Conservation (phyloP, 2,329 filamentous ascomycete genomes). For the Fusarium falciforme region DNA sequence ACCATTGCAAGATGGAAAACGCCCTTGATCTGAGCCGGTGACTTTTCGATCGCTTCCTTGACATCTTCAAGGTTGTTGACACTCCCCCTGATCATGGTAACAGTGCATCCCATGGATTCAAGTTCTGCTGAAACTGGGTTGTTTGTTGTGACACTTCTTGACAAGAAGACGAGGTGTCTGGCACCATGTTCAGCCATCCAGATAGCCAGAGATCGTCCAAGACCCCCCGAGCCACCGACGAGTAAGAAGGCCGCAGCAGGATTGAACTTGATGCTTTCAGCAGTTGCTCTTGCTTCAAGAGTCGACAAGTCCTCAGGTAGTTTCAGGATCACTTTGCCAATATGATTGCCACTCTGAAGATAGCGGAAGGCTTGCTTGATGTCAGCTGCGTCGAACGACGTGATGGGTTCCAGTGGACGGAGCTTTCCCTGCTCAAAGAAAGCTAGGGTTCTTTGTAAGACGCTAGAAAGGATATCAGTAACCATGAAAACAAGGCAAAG, state of each 20-base stretch:
- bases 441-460: conserved; percentile 15
- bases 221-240: conserved; percentile 40
- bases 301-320: background rate
- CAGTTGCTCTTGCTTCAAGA: background rate
- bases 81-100: conserved; percentile 1
- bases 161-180: conserved; percentile 45
- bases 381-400: background rate
- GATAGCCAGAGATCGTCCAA: conserved; percentile 36
- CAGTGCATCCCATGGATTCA: conserved; percentile 21
- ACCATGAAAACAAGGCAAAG: background rate
- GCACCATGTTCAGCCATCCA: conserved; percentile 36
- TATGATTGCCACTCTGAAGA: conserved; percentile 29
- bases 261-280: background rate
- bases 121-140: conserved; percentile 15
- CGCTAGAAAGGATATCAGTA: background rate
- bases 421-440: conserved; percentile 19
- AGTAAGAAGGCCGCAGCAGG: conserved; percentile 34
- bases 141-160: conserved; percentile 39
- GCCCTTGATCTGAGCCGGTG: conserved; percentile 33
- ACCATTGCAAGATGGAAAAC: conserved; percentile 47
- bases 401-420: background rate
- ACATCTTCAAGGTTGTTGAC: conserved; percentile 17
- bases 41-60: conserved; percentile 6
- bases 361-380: conserved; percentile 23
- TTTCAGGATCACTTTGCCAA: conserved; percentile 3